These are phyloP conservation scores for Prunus yedoensis DNA, from an alignment of 331 rosid species.

Conservation along the genomic window DNA sequence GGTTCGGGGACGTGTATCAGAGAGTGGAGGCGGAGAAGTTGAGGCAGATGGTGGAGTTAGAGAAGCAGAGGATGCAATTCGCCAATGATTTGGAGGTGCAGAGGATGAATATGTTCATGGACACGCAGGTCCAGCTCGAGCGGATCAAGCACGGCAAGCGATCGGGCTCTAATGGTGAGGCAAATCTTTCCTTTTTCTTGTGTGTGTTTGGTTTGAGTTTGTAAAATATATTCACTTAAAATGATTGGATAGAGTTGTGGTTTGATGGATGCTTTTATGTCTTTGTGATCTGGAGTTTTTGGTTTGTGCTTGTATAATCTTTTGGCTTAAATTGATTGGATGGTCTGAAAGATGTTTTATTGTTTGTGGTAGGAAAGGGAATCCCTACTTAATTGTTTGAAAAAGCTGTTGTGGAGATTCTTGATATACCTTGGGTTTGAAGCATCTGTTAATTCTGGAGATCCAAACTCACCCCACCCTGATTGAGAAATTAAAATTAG, in stretches of 20 bases:
- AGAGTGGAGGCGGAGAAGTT: conserved; percentile 83
- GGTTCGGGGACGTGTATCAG: conserved; percentile 79
- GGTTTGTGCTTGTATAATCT: too few relatives aligned
- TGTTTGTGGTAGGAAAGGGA: too few relatives aligned
- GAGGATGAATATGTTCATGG: conserved; percentile 91
- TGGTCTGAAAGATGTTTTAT: neutral
- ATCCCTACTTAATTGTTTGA: too few relatives aligned
- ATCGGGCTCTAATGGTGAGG: conserved; percentile 76
- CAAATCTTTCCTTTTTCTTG: conserved; percentile 12
- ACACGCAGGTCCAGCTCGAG: conserved; percentile 89
- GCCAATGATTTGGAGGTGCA: conserved; percentile 84
- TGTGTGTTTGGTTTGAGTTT: neutral
- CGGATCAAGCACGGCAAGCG: conserved; percentile 88
- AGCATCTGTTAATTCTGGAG: neutral
- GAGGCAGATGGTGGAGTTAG: conserved; percentile 92
- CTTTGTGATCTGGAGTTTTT: neutral
- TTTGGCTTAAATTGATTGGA: neutral
- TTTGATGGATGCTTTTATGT: neutral
- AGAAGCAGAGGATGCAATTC: conserved; percentile 94
- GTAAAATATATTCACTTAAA: neutral
- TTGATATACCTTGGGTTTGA: neutral
- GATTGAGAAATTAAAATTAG: neutral
- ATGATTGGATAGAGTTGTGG: neutral
- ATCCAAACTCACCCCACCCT: neutral
- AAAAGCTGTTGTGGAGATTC: neutral